Percentiles rank a stretch among this genome's conserved stretches.
Evolutionary conservation across 495 filamentous ascomycete genomes (phyloP).

Genomic region (Parathielavia hyrcaniae): DNA sequence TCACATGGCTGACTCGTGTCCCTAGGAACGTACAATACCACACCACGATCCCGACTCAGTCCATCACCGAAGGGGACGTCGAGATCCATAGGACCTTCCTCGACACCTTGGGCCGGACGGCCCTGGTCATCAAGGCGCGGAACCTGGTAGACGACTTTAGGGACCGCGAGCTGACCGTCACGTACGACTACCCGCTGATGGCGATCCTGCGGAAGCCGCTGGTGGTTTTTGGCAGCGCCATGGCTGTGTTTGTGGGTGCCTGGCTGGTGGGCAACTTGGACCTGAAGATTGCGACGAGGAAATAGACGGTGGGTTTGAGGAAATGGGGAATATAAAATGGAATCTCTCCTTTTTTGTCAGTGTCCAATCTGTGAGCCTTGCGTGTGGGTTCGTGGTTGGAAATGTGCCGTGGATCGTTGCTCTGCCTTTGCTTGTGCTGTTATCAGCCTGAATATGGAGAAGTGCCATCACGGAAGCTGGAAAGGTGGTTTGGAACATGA

Average conservation of each 20-base stretch:
- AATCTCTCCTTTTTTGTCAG: neutral
- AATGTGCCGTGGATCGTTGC: neutral
- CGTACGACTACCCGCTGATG: slow-evolving; percentile 75
- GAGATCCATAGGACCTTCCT: slow-evolving; percentile 67
- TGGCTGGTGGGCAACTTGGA: slow-evolving; percentile 77
- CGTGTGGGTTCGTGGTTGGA: slow-evolving; percentile 2
- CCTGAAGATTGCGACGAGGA: slow-evolving; percentile 41
- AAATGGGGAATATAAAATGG: slow-evolving; percentile 17
- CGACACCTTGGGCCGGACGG: slow-evolving; percentile 85
- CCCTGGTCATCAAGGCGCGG: slow-evolving; percentile 69
- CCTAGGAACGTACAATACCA: slow-evolving; percentile 64
- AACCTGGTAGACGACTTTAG: slow-evolving; percentile 86
- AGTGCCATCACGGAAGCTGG: too few relatives aligned
- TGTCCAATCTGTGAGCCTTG: neutral
- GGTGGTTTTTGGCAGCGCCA: slow-evolving; percentile 66
- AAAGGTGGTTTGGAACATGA: too few relatives aligned
- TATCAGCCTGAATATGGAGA: too few relatives aligned
- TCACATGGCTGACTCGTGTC: slow-evolving; percentile 2
- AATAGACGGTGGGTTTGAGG: slow-evolving; percentile 19
- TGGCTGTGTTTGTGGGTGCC: slow-evolving; percentile 65
- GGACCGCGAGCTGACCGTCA: slow-evolving; percentile 72
- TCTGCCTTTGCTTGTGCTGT: too few relatives aligned
- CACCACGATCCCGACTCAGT: slow-evolving; percentile 54
- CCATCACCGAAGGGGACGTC: slow-evolving; percentile 51
- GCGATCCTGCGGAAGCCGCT: slow-evolving; percentile 82